Evolutionary conservation across 73 alveolate species (phyloP), one percentile per base, ranked within the genome.

Genomic region (Blepharisma japonicum): DNA sequence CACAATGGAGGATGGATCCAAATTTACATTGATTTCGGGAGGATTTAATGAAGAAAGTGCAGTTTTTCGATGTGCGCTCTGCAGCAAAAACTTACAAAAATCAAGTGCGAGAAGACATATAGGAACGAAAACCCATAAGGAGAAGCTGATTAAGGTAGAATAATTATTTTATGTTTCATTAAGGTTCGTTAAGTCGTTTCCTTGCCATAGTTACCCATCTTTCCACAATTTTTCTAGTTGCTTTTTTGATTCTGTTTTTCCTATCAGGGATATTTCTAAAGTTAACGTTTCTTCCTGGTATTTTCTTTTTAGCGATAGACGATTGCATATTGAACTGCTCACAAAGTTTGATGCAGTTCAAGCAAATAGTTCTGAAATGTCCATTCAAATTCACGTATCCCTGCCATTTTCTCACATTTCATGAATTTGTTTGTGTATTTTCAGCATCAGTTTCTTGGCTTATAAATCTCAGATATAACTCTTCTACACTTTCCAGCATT

Each of bases 401-500:
- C 68, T 77, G 70, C 93, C 93, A 86, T 7, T 56, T 45, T 6
- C 55, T 42, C 7, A 45, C 78, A 7, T 83, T 78, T 56, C 86
- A 86, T 7, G 54, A 6, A 3, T 48, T 71, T 1, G 82, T 6
- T 50, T 83, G 67, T 6, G 9, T 20, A n/a, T 68, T 67, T 18
- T 61, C 51, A 6, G 6, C 66, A 45, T 74, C 61, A 20, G 79
- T 45, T 38, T 38, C 14, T 45, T 54, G 72, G 68, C 23, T 68
- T n/a, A 45, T 61, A 56, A 11, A 68, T 45, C 42, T 14, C 2
- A 39, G 21, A 45, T 83, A 86, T 5, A 83, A 68, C 45, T 86
- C 93, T 56, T 86, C 93, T 21, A 86, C 78, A 67, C 68, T 82
- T 45, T 83, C 68, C 9, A 86, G 61, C 39, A 83, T 70, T 68